A percentile compares a stretch with the other conserved stretches of the same genome.
Conservation (phyloP, 2,329 filamentous ascomycete genomes). For the Macroventuria anomochaeta region DNA sequence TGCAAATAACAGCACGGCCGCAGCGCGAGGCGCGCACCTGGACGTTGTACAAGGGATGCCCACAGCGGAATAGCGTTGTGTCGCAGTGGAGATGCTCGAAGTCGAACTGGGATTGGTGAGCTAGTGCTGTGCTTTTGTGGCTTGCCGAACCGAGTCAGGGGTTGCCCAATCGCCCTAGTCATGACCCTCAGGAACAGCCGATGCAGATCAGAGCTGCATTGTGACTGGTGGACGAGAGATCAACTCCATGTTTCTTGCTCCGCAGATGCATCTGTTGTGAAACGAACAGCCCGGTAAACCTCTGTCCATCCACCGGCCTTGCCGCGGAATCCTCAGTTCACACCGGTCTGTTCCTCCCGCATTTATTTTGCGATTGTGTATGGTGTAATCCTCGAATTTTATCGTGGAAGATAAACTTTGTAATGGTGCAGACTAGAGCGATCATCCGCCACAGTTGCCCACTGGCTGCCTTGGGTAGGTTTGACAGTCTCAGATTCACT, state of each 20-base stretch:
- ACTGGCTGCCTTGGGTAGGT: not conserved
- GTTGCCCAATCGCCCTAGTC: slow-evolving; percentile 10
- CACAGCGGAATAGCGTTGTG: slow-evolving; percentile 29
- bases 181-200: slow-evolving; percentile 28
- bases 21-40: slow-evolving; percentile 16
- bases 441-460: slow-evolving; percentile 12
- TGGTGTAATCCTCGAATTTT: slow-evolving; percentile 6
- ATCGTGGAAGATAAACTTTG: not conserved
- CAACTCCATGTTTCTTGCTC: slow-evolving; percentile 20
- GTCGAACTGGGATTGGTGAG: slow-evolving; percentile 21
- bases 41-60: slow-evolving; percentile 30
- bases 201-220: slow-evolving; percentile 25
- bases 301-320: slow-evolving; percentile 5
- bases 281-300: slow-evolving; percentile 22
- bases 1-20: slow-evolving; percentile 30
- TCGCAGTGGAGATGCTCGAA: slow-evolving; percentile 29
- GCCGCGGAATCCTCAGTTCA: slow-evolving; percentile 2
- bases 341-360: not conserved
- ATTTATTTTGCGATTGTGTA: slow-evolving; percentile 3
- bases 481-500: slow-evolving; percentile 6
- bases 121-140: slow-evolving; percentile 29
- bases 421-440: not conserved
- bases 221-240: slow-evolving; percentile 28
- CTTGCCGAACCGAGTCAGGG: slow-evolving; percentile 40
- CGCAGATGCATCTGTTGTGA: slow-evolving; percentile 29